Percentiles rank a stretch among this genome's conserved stretches.
These are phyloP conservation scores for Cerioporus squamosus DNA, from an alignment of 1,284 basidiomycete species.

Conservation along the genomic window DNA sequence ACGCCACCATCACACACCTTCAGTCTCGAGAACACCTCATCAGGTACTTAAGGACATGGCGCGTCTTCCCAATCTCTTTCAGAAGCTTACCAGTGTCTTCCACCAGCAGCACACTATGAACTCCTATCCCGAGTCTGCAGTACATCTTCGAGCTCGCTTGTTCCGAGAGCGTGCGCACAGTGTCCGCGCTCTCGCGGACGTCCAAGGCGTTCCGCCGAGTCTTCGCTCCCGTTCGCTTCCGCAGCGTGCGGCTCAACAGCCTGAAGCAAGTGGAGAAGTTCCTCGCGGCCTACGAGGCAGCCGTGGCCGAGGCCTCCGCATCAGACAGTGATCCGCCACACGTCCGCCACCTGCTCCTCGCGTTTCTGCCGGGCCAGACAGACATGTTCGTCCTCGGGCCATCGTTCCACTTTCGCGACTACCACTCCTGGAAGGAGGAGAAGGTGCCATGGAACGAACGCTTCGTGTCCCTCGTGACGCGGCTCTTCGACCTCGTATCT, in stretches of 20 bases:
- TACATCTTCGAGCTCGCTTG: slow-evolving; percentile 15
- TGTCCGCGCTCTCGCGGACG: slow-evolving; percentile 8
- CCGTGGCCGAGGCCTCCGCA: not conserved
- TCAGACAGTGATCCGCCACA: slow-evolving; percentile 2
- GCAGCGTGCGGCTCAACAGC: slow-evolving; percentile 14
- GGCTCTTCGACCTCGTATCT: slow-evolving; percentile 11
- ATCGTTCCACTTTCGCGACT: slow-evolving; percentile 13
- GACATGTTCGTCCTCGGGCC: slow-evolving; percentile 13
- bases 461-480: slow-evolving; percentile 4
- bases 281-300: not conserved
- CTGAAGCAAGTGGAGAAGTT: slow-evolving; percentile 5
- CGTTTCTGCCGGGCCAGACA: slow-evolving; percentile 13
- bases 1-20: not conserved
- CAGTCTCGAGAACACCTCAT: not conserved
- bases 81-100: not conserved
- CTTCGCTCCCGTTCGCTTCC: slow-evolving; percentile 12
- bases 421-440: slow-evolving; percentile 6
- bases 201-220: slow-evolving; percentile 9
- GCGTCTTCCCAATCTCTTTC: not conserved
- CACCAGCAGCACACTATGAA: not conserved
- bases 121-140: slow-evolving; percentile 11
- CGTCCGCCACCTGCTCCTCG: slow-evolving; percentile 11
- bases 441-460: slow-evolving; percentile 18
- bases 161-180: slow-evolving; percentile 14
- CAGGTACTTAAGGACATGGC: not conserved